Conservation (phyloP, 179 eudicot genomes). For the Heliamphora pulchella region DNA sequence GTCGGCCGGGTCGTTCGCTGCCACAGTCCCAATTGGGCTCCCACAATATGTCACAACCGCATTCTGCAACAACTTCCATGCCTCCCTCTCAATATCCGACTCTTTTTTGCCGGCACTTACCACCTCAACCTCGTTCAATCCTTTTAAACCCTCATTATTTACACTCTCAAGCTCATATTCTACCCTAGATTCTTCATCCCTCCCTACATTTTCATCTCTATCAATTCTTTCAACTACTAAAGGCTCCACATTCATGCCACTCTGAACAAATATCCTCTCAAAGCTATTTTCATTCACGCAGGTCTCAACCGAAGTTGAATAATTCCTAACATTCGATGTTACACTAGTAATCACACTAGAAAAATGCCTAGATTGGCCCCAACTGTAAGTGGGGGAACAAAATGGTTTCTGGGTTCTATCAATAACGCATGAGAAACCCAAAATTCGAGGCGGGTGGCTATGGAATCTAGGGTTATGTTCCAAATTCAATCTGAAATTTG, state of each 20-base stretch:
- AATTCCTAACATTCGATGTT: slow-evolving; percentile 23
- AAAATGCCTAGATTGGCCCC: slow-evolving; percentile 43
- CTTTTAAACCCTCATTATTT: slow-evolving; percentile 17
- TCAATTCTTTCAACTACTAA: slow-evolving; percentile 39
- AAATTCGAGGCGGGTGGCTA: slow-evolving; percentile 21
- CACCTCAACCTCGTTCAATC: slow-evolving; percentile 16
- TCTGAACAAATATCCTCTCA: slow-evolving; percentile 52
- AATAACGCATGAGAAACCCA: slow-evolving; percentile 26
- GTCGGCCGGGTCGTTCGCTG: slow-evolving; percentile 81
- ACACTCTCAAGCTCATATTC: slow-evolving; percentile 15
- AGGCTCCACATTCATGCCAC: slow-evolving; percentile 48
- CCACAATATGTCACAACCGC: slow-evolving; percentile 81
- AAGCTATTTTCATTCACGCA: slow-evolving; percentile 48
- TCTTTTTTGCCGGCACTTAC: slow-evolving; percentile 34
- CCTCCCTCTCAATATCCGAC: slow-evolving; percentile 67
- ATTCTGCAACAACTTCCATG: slow-evolving; percentile 62
- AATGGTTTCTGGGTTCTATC: slow-evolving; percentile 27
- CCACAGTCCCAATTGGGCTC: slow-evolving; percentile 78
- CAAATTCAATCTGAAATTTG: slow-evolving; percentile 18
- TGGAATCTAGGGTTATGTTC: slow-evolving; percentile 25
- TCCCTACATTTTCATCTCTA: slow-evolving; percentile 23
- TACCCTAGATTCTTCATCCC: slow-evolving; percentile 18
- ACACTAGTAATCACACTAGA: slow-evolving; percentile 26
- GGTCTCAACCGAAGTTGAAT: slow-evolving; percentile 44
- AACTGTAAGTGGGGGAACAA: slow-evolving; percentile 24